Evolutionary conservation across 768 basidiomycete species (phyloP), one percentile per base, ranked within the genome.

Genomic region (Auriscalpium microsporum): DNA sequence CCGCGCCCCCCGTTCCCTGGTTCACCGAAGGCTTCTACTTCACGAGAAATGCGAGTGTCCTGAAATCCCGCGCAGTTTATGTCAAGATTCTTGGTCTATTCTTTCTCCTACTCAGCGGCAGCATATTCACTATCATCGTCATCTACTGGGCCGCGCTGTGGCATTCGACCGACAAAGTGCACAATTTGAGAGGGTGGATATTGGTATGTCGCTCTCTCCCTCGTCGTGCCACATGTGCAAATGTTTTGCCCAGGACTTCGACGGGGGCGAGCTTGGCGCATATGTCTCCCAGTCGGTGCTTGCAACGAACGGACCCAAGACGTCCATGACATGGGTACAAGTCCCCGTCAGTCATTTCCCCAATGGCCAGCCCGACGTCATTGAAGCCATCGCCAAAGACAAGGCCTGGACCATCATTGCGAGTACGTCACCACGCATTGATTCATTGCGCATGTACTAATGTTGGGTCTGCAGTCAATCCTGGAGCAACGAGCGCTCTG

Each of bases 111-210:
- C 40, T 75, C 28, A 63, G 78, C 16, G 62, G 71, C 13, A 46
- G 80, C 37, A 63, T 75, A 19, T 76, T 84, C 57, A 68, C 66
- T 0, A 68, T 82, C 19, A 67, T 84, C 55, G 66, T 80, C 3
- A 82, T 85, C 46, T 84, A 78, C 64, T 85, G 82, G 81, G 82
- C 79, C 10, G 75, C 78, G 11, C 65, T 80, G 6, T 80, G 80
- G 69, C 73, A 73, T 52, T 72, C 72, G 11, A 72, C 67, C 8
- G 45, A 57, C 37, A 64, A 71, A 6, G 36, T 72, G 56, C 65
- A 71, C 44, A 75, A 76, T 23, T 62, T 86, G 34, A 63, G 72
- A 17, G 81, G 79, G 2, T 83, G 76, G 73, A 72, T 85, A 0
- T 76, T 85, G 23, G 83, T 84, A 55, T 51, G 80, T 71, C 21